These are phyloP conservation scores for Lathyrus oleraceus DNA, from an alignment of 306 rosid species.

Conservation along the genomic window DNA sequence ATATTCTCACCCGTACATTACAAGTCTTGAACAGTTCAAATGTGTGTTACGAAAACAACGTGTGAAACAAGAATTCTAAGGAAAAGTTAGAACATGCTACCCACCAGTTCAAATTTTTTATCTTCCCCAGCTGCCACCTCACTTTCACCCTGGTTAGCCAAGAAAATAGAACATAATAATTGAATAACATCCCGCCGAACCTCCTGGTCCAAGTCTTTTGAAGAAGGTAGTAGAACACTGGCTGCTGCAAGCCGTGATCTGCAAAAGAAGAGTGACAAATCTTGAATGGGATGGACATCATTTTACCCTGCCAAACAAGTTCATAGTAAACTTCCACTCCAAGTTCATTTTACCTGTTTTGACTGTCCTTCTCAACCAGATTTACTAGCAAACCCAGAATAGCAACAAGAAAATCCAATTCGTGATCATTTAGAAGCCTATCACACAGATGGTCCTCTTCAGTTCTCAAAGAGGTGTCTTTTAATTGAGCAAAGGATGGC, in stretches of 20 bases:
- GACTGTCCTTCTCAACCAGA: slow-evolving; percentile 89
- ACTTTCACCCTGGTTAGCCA: slow-evolving; percentile 84
- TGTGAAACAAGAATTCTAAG: background rate
- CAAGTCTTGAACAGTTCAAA: slow-evolving; percentile 11
- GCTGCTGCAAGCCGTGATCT: slow-evolving; percentile 60
- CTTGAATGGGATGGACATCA: slow-evolving; percentile 22
- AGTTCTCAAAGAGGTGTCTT: slow-evolving; percentile 41
- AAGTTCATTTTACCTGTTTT: slow-evolving; percentile 65
- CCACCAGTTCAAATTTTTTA: slow-evolving; percentile 49
- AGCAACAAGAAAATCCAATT: slow-evolving; percentile 94
- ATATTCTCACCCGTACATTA: background rate
- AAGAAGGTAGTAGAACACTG: slow-evolving; percentile 44
- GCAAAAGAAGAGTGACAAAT: slow-evolving; percentile 3
- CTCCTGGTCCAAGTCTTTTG: slow-evolving; percentile 50
- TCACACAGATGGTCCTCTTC: slow-evolving; percentile 50
- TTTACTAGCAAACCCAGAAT: slow-evolving; percentile 95
- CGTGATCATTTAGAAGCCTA: slow-evolving; percentile 73
- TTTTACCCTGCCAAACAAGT: slow-evolving; percentile 10
- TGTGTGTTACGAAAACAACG: background rate
- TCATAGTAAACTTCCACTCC: slow-evolving; percentile 5
- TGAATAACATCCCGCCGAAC: slow-evolving; percentile 57
- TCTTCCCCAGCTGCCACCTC: slow-evolving; percentile 77
- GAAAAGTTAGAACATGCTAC: slow-evolving; percentile 41
- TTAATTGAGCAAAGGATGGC: slow-evolving; percentile 46
- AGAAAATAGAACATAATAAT: slow-evolving; percentile 79